Evolutionary conservation across 78 protist genomes (phyloP), one percentile per base, ranked within the genome.

Genomic region (Dictyostelium brefeldianum): DNA sequence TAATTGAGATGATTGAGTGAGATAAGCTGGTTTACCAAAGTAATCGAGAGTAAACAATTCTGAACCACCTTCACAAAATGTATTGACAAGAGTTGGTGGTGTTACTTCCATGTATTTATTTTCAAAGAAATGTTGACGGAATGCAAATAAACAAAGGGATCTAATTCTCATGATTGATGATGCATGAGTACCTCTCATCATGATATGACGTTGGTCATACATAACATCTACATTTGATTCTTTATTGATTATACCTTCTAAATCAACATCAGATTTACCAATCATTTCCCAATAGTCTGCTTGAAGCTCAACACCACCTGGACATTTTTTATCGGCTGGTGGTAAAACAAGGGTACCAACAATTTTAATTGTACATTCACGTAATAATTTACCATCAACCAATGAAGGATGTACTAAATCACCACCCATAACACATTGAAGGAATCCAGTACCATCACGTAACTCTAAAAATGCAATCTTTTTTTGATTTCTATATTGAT

Each of bases 1-100:
- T 43, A 98, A 97, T 94, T 99, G 99, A 25, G 98, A 96, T 9
- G 99, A 98, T 94, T 99, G 99, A 46, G 99, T 99, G 25, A 99
- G 79, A 73, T 97, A 98, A 29, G 99, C 99, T 59, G 93, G 93
- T 77, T 20, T 18, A 65, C 93, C 93, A 77, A 78, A 87, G 64
- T 77, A 87, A 65, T 87, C 93, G 17, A 87, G 25, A 0, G 93
- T 77, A 54, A 87, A 87, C 0, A 87, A 56, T 53, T 98, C 97
- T 11, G 97, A 74, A 36, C 99, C 99, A 27, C 99, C 99, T 64
- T 98, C 99, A 75, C 95, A 89, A 78, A 89, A 96, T 29, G 97
- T 98, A 96, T 99, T 98, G 27, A 99, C 99, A 0, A 99, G 87
- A 12, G 99, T 98, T 59, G 99, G 99, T 46, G 99, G 99, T 22